Base-by-base conservation (phyloP, 805 yeast species). In the Candida berthetii region DNA sequence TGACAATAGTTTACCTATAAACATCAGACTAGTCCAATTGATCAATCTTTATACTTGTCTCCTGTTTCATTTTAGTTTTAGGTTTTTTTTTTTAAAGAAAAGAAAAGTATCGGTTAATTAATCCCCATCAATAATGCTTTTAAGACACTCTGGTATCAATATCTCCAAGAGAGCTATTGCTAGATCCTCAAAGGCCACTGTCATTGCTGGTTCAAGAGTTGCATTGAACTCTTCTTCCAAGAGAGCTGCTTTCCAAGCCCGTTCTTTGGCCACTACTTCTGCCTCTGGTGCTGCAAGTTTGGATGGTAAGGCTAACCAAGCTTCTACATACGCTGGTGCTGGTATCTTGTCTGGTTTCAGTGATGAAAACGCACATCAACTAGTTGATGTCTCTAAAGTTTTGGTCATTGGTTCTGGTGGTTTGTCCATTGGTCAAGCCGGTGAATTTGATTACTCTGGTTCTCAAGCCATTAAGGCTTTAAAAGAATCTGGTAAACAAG, bases 391-490 rank as follows among this genome's bases (percentile, higher is more conserved):
- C 25, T 69, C 80, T 48, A 85, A 85, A 56, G 98, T 93, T 7
- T 74, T 91, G 43, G 86, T 91, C 41, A 85, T 91, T 59, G 99
- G 99, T 10, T 91, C 98, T 7, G 99, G 99, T 58, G 99, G 98
- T 40, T 72, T 91, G 42, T 85, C 96, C 41, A 91, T 91, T 62
- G 98, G 98, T 46, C 98, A 91, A 68, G 98, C 98, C 40, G 98
- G 98, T 57, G 98, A 91, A 68, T 91, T 91, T 57, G 98, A 91
- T 66, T 91, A 91, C 65, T 84, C 95, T 42, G 96, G 98, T 43
- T 90, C 97, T 19, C 98, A 90, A 69, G 98, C 98, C 39, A 91
- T 90, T 64, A 90, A 90, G 66, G 98, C 98, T 11, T 70, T 90
- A 58, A 85, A 77, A 59, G 98, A 90, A 68, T 95, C 95, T 42